A percentile compares a stretch with the other conserved stretches of the same genome.
phyloP scores from a whole-genome alignment of 768 basidiomycete species.

The Aureoboletus auriporus region DNA sequence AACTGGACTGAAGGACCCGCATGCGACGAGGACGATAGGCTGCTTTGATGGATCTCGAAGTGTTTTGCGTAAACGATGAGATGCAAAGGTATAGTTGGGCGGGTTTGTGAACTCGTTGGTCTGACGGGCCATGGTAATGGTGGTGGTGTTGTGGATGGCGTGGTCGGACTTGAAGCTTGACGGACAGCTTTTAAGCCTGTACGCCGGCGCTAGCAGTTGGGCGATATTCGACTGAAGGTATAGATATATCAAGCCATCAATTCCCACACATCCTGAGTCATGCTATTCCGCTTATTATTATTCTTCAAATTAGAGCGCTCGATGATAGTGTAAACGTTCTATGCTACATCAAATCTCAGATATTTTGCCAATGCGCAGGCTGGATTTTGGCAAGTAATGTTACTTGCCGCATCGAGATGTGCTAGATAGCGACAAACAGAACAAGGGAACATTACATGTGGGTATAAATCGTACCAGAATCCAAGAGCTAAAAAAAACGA shows the following conservation, averaged over 20 bases:
- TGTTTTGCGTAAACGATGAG: slow-evolving; percentile 54
- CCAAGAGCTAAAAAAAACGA: background rate
- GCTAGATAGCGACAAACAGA: slow-evolving; percentile 3
- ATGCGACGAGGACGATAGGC: slow-evolving; percentile 93
- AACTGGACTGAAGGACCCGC: slow-evolving; percentile 96
- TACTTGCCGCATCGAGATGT: no score
- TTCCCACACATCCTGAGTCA: slow-evolving; percentile 15
- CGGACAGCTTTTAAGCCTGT: no score
- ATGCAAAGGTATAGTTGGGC: slow-evolving; percentile 63
- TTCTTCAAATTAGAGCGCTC: background rate
- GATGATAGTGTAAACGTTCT: slow-evolving; percentile 18
- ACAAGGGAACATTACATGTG: background rate
- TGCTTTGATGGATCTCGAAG: slow-evolving; percentile 65
- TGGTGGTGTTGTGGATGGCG: slow-evolving; percentile 1
- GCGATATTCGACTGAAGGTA: background rate
- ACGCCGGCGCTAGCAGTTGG: background rate
- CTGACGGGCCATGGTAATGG: slow-evolving; percentile 27
- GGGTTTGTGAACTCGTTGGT: slow-evolving; percentile 52
- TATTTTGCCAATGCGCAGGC: background rate
- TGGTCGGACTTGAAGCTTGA: background rate
- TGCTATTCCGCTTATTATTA: background rate
- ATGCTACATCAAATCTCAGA: slow-evolving; percentile 18
- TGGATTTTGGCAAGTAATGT: no score
- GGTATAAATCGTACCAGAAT: slow-evolving; percentile 16
- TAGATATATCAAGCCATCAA: slow-evolving; percentile 7